Evolutionary conservation across 73 alveolate genomes (phyloP).

Genomic region (Breviolum minutum): DNA sequence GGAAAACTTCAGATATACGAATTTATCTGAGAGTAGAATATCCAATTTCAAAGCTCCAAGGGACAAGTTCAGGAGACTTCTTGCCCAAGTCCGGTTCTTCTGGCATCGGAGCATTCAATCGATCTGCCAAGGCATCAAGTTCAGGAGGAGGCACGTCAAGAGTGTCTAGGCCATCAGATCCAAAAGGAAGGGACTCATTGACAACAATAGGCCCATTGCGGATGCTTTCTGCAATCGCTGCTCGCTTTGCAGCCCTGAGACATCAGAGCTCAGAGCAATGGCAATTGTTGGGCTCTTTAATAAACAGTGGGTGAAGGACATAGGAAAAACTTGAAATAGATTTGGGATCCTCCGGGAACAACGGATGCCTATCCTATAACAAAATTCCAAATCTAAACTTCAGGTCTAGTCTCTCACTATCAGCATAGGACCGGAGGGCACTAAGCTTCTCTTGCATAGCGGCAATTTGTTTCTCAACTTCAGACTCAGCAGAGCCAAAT

Average conservation of each 20-base stretch:
- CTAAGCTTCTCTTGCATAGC: not conserved
- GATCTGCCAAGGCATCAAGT: not conserved
- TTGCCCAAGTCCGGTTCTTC: not conserved
- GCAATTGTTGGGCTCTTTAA: no score
- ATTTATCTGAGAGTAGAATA: not conserved
- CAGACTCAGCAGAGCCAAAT: not conserved
- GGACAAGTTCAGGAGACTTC: not conserved
- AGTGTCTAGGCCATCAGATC: not conserved
- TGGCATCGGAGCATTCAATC: not conserved
- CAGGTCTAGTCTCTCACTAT: not conserved
- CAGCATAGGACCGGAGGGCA: not conserved
- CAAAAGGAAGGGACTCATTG: not conserved
- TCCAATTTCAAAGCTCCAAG: not conserved
- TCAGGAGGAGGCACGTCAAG: not conserved
- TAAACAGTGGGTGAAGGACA: not conserved
- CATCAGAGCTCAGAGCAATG: no score
- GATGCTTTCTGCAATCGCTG: not conserved
- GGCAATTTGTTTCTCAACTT: not conserved
- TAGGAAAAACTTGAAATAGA: not conserved
- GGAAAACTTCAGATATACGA: no score
- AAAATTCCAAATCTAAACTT: not conserved
- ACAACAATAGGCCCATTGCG: not conserved
- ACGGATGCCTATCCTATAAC: no score
- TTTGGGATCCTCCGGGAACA: not conserved
- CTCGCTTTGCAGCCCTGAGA: no score